Evolutionary conservation across 2,329 filamentous ascomycete genomes (phyloP).

Genomic region (Trichoderma gracile): DNA sequence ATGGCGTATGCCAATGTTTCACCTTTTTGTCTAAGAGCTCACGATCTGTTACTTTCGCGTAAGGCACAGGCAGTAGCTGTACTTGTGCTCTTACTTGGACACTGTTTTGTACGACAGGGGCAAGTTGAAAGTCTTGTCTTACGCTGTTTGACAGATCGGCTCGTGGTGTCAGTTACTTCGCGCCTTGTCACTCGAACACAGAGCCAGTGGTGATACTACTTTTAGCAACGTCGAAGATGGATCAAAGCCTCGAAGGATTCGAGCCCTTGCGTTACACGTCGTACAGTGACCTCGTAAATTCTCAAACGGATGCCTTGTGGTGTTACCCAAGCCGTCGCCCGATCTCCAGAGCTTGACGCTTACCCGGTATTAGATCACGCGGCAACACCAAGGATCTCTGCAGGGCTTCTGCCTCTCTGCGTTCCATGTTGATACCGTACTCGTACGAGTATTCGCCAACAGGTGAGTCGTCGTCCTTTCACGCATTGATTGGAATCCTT

Average conservation of each 20-base stretch:
- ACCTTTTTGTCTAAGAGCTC: background rate
- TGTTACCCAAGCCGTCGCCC: background rate
- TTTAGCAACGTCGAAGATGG: background rate
- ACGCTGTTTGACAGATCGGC: conserved; percentile 20
- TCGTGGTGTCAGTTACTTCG: background rate
- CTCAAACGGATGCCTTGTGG: conserved; percentile 1
- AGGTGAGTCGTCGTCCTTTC: too few relatives aligned
- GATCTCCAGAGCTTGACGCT: background rate
- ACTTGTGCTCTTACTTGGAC: too few relatives aligned
- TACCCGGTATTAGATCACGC: too few relatives aligned
- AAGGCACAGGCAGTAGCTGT: background rate
- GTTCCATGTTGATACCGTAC: too few relatives aligned
- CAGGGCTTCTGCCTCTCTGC: too few relatives aligned
- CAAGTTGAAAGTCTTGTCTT: background rate
- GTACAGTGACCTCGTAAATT: background rate
- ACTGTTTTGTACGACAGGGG: background rate
- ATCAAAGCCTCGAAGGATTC: background rate
- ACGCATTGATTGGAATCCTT: background rate
- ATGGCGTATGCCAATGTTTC: conserved; percentile 14
- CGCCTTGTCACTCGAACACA: background rate
- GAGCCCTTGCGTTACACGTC: background rate
- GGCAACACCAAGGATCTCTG: too few relatives aligned
- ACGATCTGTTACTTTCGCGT: background rate
- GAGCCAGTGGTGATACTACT: background rate
- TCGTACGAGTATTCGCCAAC: background rate